These are phyloP conservation scores for Paecilomyces niveus DNA, from an alignment of 2,329 filamentous ascomycete species.

Conservation along the genomic window DNA sequence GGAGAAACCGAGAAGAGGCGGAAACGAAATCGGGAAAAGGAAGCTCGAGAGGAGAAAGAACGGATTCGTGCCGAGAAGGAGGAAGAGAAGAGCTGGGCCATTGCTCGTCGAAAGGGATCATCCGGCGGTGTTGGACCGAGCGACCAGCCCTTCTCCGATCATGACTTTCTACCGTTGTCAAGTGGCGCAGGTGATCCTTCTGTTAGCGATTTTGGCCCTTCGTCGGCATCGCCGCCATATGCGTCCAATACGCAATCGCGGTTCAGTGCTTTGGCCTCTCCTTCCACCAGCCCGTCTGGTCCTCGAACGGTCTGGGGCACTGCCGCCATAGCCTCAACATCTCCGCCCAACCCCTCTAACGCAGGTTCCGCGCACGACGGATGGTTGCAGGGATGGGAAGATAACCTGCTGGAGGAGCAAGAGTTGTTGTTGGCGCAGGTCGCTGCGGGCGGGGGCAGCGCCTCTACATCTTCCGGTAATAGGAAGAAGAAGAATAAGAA, in stretches of 20 bases:
- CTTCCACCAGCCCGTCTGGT: slow-evolving; percentile 73
- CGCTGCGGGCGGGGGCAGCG: slow-evolving; percentile 21
- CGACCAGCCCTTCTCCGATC: slow-evolving; percentile 46
- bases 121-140: slow-evolving; percentile 34
- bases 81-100: slow-evolving; percentile 60
- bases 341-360: slow-evolving; percentile 46
- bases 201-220: slow-evolving; percentile 20
- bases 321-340: slow-evolving; percentile 52
- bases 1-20: slow-evolving; percentile 68
- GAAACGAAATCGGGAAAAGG: slow-evolving; percentile 74
- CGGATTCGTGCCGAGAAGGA: slow-evolving; percentile 76
- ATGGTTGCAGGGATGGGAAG: slow-evolving; percentile 80
- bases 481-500: slow-evolving; percentile 60
- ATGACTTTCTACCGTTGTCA: slow-evolving; percentile 60
- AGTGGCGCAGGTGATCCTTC: slow-evolving; percentile 23
- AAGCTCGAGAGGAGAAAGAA: slow-evolving; percentile 78
- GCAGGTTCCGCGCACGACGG: slow-evolving; percentile 57
- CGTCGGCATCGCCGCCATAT: slow-evolving; percentile 37
- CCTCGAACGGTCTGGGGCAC: slow-evolving; percentile 92
- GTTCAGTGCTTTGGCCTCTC: slow-evolving; percentile 57
- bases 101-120: slow-evolving; percentile 56
- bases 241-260: slow-evolving; percentile 21
- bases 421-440: slow-evolving; percentile 43
- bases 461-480: slow-evolving; percentile 14
- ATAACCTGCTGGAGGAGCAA: slow-evolving; percentile 61